These are phyloP conservation scores for Rhodosporidiobolus odoratus DNA, from an alignment of 768 basidiomycete species.

Conservation along the genomic window DNA sequence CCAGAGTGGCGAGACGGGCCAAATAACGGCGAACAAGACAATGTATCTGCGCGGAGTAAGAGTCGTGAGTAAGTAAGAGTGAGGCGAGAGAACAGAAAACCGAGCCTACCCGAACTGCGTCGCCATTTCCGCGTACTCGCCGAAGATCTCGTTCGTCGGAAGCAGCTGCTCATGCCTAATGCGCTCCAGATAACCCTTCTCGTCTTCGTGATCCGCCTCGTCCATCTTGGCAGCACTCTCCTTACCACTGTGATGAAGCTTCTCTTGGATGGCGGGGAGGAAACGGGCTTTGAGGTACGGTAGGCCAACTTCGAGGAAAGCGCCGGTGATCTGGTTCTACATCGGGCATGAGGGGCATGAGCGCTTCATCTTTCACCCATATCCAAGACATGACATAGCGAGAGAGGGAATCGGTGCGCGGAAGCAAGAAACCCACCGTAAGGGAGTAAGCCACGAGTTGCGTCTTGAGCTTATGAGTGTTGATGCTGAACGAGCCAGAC, in stretches of 20 bases:
- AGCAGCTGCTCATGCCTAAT: slow-evolving; percentile 71
- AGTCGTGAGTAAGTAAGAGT: neutral
- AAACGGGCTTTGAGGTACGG: slow-evolving; percentile 30
- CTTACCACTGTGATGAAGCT: slow-evolving; percentile 24
- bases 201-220: slow-evolving; percentile 52
- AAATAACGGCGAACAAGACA: slow-evolving; percentile 84
- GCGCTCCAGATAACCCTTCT: slow-evolving; percentile 70
- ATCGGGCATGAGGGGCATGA: neutral
- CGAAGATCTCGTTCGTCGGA: slow-evolving; percentile 73
- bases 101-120: slow-evolving; percentile 53
- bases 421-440: slow-evolving; percentile 24
- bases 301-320: slow-evolving; percentile 51
- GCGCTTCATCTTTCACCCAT: neutral
- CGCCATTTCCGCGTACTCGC: slow-evolving; percentile 88
- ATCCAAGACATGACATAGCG: neutral
- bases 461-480: slow-evolving; percentile 60
- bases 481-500: slow-evolving; percentile 59
- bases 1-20: slow-evolving; percentile 86
- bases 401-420: neutral
- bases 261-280: slow-evolving; percentile 37
- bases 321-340: slow-evolving; percentile 61
- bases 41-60: slow-evolving; percentile 71
- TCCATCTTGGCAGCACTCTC: slow-evolving; percentile 56
- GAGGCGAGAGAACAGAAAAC: neutral
- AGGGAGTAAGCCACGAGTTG: slow-evolving; percentile 85